Conservation (phyloP, 169 alveolate species). For the Plasmodium reichenowi region DNA sequence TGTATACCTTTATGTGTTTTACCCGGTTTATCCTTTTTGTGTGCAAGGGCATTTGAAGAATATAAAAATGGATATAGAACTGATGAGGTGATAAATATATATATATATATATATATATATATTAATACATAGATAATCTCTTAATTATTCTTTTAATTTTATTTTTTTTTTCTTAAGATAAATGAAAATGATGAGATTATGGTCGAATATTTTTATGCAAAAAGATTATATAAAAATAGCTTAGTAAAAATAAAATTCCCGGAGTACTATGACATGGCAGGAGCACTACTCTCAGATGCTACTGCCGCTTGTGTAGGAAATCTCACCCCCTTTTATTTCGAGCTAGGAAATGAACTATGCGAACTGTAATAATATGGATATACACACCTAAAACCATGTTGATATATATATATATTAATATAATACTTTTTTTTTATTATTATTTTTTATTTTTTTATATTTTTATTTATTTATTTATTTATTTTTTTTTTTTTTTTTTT, state of each 20-base stretch:
- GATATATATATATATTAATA: neutral
- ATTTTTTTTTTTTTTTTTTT: neutral
- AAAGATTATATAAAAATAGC: constrained; percentile 59
- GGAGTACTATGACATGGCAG: constrained; percentile 80
- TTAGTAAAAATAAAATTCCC: constrained; percentile 86
- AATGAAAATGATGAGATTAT: constrained; percentile 73
- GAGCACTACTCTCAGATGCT: constrained; percentile 85
- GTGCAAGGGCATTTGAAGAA: constrained; percentile 84
- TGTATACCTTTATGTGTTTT: constrained; percentile 79
- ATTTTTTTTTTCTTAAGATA: constrained; percentile 76
- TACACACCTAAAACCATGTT: neutral
- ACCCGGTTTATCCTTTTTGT: constrained; percentile 85
- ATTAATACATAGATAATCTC: neutral
- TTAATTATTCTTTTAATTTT: too few relatives aligned
- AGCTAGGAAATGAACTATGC: constrained; percentile 85
- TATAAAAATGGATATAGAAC: constrained; percentile 75
- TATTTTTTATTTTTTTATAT: too few relatives aligned
- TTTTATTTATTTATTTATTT: neutral
- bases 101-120: constrained; percentile 8
- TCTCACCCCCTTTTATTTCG: constrained; percentile 82
- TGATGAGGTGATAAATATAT: constrained; percentile 78
- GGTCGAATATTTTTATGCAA: constrained; percentile 66
- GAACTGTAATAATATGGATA: constrained; percentile 31
- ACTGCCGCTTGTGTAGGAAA: constrained; percentile 86
- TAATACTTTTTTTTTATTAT: too few relatives aligned